These are phyloP conservation scores for Saccharomycopsis malanga DNA, from an alignment of 805 yeast genomes.

Conservation along the genomic window DNA sequence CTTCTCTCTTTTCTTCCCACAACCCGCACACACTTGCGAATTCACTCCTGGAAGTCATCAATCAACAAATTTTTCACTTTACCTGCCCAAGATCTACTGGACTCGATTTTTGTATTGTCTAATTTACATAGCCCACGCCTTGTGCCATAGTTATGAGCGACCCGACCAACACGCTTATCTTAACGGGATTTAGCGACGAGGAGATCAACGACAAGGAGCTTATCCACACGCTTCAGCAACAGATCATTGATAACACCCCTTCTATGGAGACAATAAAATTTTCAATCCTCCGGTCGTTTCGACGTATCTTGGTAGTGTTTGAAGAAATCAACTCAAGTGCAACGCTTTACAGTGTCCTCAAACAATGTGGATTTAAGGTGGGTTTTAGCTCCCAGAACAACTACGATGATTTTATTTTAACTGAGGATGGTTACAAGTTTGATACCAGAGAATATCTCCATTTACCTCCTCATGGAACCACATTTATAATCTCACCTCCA, in stretches of 20 bases:
- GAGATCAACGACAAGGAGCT: conserved; percentile 22
- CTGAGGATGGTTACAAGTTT: conserved; percentile 16
- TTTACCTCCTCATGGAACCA: conserved; percentile 20
- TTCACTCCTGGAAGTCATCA: too few relatives aligned
- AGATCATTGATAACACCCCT: conserved; percentile 23
- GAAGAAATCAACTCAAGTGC: conserved; percentile 14
- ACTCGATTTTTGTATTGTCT: too few relatives aligned
- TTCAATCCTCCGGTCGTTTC: conserved; percentile 26
- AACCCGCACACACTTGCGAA: too few relatives aligned
- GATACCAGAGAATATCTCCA: conserved; percentile 19
- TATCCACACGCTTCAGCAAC: conserved; percentile 25
- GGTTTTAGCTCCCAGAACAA: conserved; percentile 19
- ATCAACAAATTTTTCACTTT: too few relatives aligned
- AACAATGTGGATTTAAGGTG: conserved; percentile 17
- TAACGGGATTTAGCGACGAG: conserved; percentile 23
- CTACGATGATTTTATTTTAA: conserved; percentile 19
- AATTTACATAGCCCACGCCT: too few relatives aligned
- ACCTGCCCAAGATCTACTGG: too few relatives aligned
- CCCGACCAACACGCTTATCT: conserved; percentile 27
- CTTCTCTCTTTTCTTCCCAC: too few relatives aligned
- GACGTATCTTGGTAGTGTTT: conserved; percentile 26
- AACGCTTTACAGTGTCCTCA: conserved; percentile 13
- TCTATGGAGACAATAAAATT: conserved; percentile 24
- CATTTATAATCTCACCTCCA: conserved; percentile 22
- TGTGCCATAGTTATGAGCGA: too few relatives aligned